Percentiles rank a stretch among this genome's conserved stretches.
Evolutionary conservation across 225 moss, liverwort and hornwort species (phyloP).

Genomic region (Physcomitrium patens): DNA sequence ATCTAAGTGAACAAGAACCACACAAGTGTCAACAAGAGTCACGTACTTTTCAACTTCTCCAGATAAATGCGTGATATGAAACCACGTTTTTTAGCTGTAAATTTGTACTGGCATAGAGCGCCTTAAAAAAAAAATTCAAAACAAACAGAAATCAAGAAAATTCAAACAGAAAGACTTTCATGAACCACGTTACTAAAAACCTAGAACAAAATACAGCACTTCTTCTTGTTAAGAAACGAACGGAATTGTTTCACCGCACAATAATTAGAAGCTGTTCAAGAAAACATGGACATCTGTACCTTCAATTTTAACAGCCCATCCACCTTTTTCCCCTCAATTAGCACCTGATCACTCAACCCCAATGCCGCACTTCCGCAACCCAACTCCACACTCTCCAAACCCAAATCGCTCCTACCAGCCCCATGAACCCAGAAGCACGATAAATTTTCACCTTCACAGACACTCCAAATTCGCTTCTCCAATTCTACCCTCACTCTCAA

Average conservation of each 20-base stretch:
- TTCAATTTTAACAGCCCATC: not conserved
- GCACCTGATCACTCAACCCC: slow-evolving; percentile 3
- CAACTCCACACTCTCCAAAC: not conserved
- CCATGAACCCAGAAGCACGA: not conserved
- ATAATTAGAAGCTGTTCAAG: not conserved
- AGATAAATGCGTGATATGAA: not conserved
- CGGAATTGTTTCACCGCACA: slow-evolving; percentile 3
- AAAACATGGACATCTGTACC: not conserved
- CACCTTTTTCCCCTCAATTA: too few species aligned
- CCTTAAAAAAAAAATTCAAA: not conserved
- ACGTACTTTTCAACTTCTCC: too few species aligned
- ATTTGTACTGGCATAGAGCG: not conserved
- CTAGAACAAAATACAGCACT: not conserved
- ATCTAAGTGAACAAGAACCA: not conserved
- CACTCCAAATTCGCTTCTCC: not conserved
- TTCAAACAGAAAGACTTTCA: not conserved
- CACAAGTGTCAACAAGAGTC: not conserved
- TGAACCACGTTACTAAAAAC: not conserved
- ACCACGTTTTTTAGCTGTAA: not conserved
- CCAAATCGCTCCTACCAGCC: slow-evolving; percentile 1
- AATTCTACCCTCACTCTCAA: not conserved
- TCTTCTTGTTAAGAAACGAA: not conserved
- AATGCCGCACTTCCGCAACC: slow-evolving; percentile 14
- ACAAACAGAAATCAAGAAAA: not conserved
- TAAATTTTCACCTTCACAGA: not conserved